Evolutionary conservation across 495 filamentous ascomycete species (phyloP), one percentile per base, ranked within the genome.

Genomic region (Extremus antarcticus): DNA sequence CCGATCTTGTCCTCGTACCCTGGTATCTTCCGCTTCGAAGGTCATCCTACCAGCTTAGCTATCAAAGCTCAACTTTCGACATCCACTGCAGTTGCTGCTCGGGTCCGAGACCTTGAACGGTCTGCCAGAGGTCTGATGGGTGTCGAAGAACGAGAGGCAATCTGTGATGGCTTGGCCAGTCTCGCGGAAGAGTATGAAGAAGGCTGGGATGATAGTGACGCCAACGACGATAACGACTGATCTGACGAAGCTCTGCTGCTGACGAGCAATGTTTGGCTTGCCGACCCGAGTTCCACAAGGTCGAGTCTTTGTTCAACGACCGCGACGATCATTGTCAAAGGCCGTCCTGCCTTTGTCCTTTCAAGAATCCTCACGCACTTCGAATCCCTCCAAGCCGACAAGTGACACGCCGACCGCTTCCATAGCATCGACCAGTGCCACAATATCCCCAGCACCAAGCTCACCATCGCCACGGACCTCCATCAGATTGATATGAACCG

Each of bases 111-210:
- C 0, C 65, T 95, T 22, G 80, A 85, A 58, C 67, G 70, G 19
- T 73, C 79, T 4, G 82, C 86, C 2, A 67, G 76, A 22, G 62
- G 77, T 43, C 65, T 77, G 48, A 74, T 88, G 24, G 75, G 76
- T 2, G 62, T 95, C 8, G 86, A 90, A 55, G 90, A 96, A 59
- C 78, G 85, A 11, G 92, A 98, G 70, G 75, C 73, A 13, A 74
- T 98, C 32, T 77, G 80, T 4, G 90, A 95, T 61, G 84, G 87
- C n/a, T 73, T 98, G 24, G 83, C 83, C 43, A 86, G 87, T 61
- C 84, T 96, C 54, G 81, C 84, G 11, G 91, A 95, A 64, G 83
- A 82, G 55, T 97, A 94, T 64, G 83, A 88, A 63, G 87, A 90
- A 49, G 91, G 89, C 0, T 97, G 89, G 88, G 79, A 82, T 40